Evolutionary conservation across 345 rosid genomes (phyloP).

Genomic region (Crucihimalaya himalaica): DNA sequence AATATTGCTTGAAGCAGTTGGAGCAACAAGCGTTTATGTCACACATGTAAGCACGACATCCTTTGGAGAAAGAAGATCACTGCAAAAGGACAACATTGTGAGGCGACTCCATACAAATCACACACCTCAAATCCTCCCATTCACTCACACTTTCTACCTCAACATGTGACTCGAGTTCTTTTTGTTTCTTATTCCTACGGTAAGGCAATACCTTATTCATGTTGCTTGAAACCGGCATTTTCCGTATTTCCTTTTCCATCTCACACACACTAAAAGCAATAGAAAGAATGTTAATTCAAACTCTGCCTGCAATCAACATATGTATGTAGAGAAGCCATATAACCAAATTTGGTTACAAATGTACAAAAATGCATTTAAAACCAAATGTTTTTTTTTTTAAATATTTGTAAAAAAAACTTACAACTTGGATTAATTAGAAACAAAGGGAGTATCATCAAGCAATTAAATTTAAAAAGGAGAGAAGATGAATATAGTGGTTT

Average conservation of each 20-base stretch:
- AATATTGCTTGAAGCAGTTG: conserved; percentile 61
- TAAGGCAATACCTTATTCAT: conserved; percentile 52
- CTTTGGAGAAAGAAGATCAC: conserved; percentile 60
- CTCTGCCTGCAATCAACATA: too few species aligned
- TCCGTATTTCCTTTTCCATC: conserved; percentile 62
- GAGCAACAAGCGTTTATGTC: conserved; percentile 70
- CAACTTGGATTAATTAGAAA: too few species aligned
- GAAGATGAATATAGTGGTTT: too few species aligned
- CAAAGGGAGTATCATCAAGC: too few species aligned
- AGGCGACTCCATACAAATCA: conserved; percentile 78
- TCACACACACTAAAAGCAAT: conserved; percentile 7
- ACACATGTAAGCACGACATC: conserved; percentile 75
- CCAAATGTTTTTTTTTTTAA: too few species aligned
- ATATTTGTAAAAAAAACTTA: too few species aligned
- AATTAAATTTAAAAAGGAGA: too few species aligned
- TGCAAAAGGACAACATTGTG: conserved; percentile 67
- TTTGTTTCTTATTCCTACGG: conserved; percentile 38
- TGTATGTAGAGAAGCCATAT: background rate
- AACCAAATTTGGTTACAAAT: too few species aligned
- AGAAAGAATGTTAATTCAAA: conserved; percentile 12
- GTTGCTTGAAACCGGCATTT: conserved; percentile 35
- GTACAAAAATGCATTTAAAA: too few species aligned
- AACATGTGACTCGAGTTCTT: conserved; percentile 33
- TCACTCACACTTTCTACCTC: conserved; percentile 48
- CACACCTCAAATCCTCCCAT: conserved; percentile 71